Conservation (phyloP, 345 rosid genomes). For the Gossypium arboreum region DNA sequence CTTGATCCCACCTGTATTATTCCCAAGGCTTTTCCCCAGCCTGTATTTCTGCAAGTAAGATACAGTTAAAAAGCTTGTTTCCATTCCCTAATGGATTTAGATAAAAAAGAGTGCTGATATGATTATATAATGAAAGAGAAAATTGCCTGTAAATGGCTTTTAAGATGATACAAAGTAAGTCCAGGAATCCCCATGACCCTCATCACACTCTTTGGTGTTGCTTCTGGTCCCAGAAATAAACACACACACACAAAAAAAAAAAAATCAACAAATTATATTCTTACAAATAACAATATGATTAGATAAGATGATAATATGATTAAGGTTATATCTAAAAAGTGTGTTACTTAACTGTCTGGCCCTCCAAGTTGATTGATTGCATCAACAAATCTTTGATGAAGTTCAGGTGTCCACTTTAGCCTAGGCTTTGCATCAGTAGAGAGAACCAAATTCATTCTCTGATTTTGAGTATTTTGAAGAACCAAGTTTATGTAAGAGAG, state of each 20-base stretch:
- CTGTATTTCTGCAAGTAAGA: slow-evolving; percentile 68
- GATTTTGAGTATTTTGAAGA: slow-evolving; percentile 39
- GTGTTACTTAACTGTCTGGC: slow-evolving; percentile 64
- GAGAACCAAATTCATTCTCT: slow-evolving; percentile 63
- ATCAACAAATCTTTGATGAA: slow-evolving; percentile 79
- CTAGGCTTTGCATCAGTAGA: slow-evolving; percentile 95
- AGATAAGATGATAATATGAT: slow-evolving; percentile 1
- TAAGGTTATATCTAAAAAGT: neutral
- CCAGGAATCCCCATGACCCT: slow-evolving; percentile 79
- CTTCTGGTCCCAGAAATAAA: slow-evolving; percentile 47
- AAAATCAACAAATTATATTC: slow-evolving; percentile 1
- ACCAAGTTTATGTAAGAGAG: slow-evolving; percentile 28
- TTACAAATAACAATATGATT: neutral
- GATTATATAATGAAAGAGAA: slow-evolving; percentile 4
- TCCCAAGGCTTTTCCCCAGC: slow-evolving; percentile 62
- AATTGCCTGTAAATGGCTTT: slow-evolving; percentile 89
- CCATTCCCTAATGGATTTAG: neutral
- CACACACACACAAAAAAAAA: neutral
- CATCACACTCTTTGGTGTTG: slow-evolving; percentile 94
- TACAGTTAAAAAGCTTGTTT: neutral
- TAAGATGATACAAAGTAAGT: slow-evolving; percentile 87
- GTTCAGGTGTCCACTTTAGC: slow-evolving; percentile 93
- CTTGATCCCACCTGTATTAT: slow-evolving; percentile 20
- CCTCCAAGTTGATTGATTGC: slow-evolving; percentile 84
- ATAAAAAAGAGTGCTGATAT: slow-evolving; percentile 6